Evolutionary conservation across 2,329 filamentous ascomycete genomes (phyloP).

Genomic region (Neonectria magnoliae): DNA sequence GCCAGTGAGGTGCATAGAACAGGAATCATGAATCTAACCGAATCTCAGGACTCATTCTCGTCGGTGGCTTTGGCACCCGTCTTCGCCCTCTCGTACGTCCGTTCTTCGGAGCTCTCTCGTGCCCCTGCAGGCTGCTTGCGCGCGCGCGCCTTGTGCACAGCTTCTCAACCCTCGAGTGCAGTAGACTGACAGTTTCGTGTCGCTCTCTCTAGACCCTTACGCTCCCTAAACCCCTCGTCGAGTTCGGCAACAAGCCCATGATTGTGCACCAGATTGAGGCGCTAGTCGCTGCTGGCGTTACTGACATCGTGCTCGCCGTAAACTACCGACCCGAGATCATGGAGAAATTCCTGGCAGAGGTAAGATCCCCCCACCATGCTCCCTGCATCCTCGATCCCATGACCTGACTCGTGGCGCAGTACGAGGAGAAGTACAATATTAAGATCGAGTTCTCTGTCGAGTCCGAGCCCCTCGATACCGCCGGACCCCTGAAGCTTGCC

Average conservation of each 20-base stretch:
- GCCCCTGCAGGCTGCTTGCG: constrained; percentile 1
- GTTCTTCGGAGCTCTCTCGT: constrained; percentile 23
- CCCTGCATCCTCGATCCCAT: background rate
- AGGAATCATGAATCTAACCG: constrained; percentile 31
- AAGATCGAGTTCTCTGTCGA: constrained; percentile 98
- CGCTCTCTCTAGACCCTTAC: constrained; percentile 79
- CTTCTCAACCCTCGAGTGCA: background rate
- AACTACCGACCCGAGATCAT: constrained; percentile 99
- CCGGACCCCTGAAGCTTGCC: constrained; percentile 93
- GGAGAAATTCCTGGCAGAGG: constrained; percentile 92
- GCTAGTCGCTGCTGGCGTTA: constrained; percentile 91
- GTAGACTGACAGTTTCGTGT: constrained; percentile 35
- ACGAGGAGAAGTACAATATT: constrained; percentile 91
- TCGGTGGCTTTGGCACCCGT: constrained; percentile 98
- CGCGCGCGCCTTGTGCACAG: constrained; percentile 20
- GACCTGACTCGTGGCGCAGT: constrained; percentile 59
- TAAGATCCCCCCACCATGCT: constrained; percentile 49
- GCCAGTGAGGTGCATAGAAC: background rate
- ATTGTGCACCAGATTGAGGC: constrained; percentile 98
- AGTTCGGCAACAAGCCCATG: constrained; percentile 99
- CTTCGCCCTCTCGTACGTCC: constrained; percentile 88
- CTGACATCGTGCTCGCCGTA: constrained; percentile 96
- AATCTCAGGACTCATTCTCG: constrained; percentile 90
- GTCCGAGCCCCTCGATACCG: constrained; percentile 92
- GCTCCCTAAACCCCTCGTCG: constrained; percentile 95